Evolutionary conservation across 106 monocot species (phyloP).

Genomic region (Apostasia shenzhenica): DNA sequence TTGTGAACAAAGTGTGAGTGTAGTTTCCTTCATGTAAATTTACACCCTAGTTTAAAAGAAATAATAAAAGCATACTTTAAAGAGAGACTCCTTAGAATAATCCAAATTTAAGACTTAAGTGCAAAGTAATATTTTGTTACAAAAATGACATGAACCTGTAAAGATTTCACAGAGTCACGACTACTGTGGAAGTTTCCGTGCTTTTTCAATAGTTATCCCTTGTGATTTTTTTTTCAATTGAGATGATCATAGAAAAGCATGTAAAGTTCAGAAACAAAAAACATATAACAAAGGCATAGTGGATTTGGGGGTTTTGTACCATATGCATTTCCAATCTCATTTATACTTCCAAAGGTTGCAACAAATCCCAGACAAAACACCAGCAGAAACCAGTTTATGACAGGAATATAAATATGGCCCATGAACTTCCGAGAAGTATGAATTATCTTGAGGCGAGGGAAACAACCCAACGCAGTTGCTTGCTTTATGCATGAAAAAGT

Average conservation of each 20-base stretch:
- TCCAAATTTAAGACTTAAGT: too few species aligned
- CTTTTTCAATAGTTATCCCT: neutral
- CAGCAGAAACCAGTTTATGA: conserved; percentile 87
- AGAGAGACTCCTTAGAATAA: too few species aligned
- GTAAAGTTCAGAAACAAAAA: neutral
- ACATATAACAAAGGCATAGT: neutral
- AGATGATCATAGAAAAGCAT: neutral
- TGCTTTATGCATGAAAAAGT: conserved; percentile 98
- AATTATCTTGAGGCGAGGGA: conserved; percentile 93
- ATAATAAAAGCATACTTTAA: too few species aligned
- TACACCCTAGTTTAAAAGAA: too few species aligned
- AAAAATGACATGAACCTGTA: too few species aligned
- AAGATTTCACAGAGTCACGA: too few species aligned
- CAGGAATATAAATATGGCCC: conserved; percentile 98
- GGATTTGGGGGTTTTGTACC: conserved; percentile 26
- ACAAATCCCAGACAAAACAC: conserved; percentile 71
- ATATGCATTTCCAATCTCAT: conserved; percentile 97
- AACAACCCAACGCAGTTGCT: conserved; percentile 86
- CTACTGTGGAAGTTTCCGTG: too few species aligned
- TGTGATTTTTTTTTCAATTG: too few species aligned
- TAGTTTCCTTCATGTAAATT: too few species aligned
- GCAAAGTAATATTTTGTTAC: too few species aligned
- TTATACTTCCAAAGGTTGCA: conserved; percentile 70
- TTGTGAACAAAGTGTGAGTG: too few species aligned
- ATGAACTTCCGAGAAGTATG: conserved; percentile 96